Base-by-base conservation (phyloP, 805 yeast species). In the Pichia ethanolica region DNA sequence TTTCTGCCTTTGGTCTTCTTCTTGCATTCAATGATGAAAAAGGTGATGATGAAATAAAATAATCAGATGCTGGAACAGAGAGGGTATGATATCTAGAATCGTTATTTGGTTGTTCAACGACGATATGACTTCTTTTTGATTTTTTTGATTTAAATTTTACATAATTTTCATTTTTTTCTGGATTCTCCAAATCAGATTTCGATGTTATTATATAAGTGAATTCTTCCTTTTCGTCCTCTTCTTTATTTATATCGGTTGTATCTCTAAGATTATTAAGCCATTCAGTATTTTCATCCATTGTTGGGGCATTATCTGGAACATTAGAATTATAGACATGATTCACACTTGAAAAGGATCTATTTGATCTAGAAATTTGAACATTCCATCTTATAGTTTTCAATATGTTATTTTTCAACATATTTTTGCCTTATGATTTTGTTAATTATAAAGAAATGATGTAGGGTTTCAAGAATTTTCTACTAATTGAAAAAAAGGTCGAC, bases 1-100 rank as follows among this genome's bases (percentile, higher is more conserved):
- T 50, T 53, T 71, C 73, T 27, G 77, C 67, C 54, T 72, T 68
- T 53, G 81, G 73, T 59, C 79, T 60, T 58, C 65, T 59, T 50
- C 64, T 64, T 38, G 68, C 42, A 4, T 68, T 52, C 28, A 69
- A 37, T 13, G 59, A 53, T 0, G 76, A 69, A 52, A 66, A 73
- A 0, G 72, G 72, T 4, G 77, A 72, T 12, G 71, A 66, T 6
- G 66, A 58, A 13, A 66, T 52, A 35, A 58, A 65, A 46, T 59
- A 68, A 7, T 62, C 61, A 2, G 68, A 52, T 1, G 64, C 67
- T 1, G 68, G 67, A 7, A 62, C 53, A 1, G 63, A 55, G 2
- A 68, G 35, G 9, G 59, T 63, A 44, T 61, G 61, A 39, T 57
- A 66, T 3, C 59, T 56, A 30, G 53, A 46, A 5, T 51, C 40